Base-by-base conservation (phyloP, 805 yeast genomes). In the Hanseniaspora lindneri region DNA sequence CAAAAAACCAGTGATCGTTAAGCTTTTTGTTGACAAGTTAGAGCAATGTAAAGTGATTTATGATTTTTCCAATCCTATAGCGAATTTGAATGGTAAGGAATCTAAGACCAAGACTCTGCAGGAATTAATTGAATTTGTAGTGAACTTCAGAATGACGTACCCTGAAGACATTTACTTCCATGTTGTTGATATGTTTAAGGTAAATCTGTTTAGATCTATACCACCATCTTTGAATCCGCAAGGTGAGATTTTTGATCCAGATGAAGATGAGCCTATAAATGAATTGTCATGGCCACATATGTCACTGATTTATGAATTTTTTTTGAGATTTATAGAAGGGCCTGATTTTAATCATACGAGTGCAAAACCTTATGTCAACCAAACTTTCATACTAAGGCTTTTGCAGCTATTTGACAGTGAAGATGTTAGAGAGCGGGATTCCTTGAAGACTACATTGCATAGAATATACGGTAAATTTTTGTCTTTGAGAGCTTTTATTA, bases 241-340 rank as follows among this genome's bases (percentile, higher is more conserved):
- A 40, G 98, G 98, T 33, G 98, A 92, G 55, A 76, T 89, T 34
- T 92, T 76, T 64, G 98, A 92, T 59, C 98, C 98, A 1, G 98
- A 92, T 66, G 98, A 92, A 66, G 98, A 92, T 68, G 98, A 92
- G 66, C 97, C 97, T 2, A 94, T 92, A 33, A 78, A 79, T 57
- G 97, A 92, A 63, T 76, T 89, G 54, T 88, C 96, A 9, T 92
- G 98, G 98, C 95, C 97, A 11, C 98, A 92, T 63, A 92, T 92
- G 97, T 94, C 86, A 65, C 75, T 87, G 37, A 94, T 88, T 28
- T 92, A 92, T 67, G 97, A 92, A 64, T 86, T 92, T 59, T 89
- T 92, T 62, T 69, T 92, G 52, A 72, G 95, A 58, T 89, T 92
- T 65, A 80, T 92, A 47, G 97, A 92, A 66, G 79, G 89, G 54